Conservation (phyloP, 371 early-diverging fungal species). For the Actinomortierella ambigua region DNA sequence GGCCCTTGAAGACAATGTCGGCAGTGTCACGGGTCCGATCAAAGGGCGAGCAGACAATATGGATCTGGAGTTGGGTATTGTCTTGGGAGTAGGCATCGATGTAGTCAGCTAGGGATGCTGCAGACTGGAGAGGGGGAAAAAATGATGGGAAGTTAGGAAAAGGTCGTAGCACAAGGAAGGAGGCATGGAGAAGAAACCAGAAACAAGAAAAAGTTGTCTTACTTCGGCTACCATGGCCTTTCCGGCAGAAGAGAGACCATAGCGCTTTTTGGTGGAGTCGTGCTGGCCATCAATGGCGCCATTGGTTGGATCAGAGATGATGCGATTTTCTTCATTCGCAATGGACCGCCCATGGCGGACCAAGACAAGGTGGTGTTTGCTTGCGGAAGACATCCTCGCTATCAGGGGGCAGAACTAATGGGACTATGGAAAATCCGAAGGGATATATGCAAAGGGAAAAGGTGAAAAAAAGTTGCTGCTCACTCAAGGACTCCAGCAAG, state of each 20-base stretch:
- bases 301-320: constrained; percentile 25
- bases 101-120: constrained; percentile 10
- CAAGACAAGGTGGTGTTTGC: constrained; percentile 17
- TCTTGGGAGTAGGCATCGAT: constrained; percentile 8
- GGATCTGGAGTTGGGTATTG: neutral
- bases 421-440: too few relatives aligned
- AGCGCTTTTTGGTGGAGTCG: constrained; percentile 20
- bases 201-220: neutral
- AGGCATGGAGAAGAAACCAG: neutral
- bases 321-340: constrained; percentile 39
- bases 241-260: constrained; percentile 32
- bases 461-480: too few relatives aligned
- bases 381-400: too few relatives aligned
- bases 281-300: too few relatives aligned
- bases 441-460: too few relatives aligned
- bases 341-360: constrained; percentile 44
- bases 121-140: constrained; percentile 13
- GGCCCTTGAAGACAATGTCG: constrained; percentile 7
- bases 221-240: constrained; percentile 22
- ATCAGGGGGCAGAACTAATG: too few relatives aligned
- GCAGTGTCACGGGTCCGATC: constrained; percentile 34
- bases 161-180: neutral
- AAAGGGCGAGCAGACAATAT: constrained; percentile 34
- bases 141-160: neutral
- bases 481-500: too few relatives aligned